These are phyloP conservation scores for Alternaria triticina DNA, from an alignment of 2,329 filamentous ascomycete genomes.

Conservation along the genomic window DNA sequence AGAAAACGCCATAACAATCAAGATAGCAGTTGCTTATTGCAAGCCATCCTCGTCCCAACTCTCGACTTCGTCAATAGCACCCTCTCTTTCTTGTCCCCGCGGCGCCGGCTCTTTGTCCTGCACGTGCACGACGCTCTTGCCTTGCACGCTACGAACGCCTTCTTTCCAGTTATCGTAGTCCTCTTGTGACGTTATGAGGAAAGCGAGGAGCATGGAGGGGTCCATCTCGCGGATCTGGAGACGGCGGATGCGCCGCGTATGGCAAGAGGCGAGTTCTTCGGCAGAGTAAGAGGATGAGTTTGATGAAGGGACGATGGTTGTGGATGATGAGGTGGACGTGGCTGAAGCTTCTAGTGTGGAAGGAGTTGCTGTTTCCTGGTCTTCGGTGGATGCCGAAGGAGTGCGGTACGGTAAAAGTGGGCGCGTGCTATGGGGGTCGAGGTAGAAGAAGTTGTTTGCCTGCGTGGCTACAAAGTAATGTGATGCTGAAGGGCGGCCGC, in stretches of 20 bases:
- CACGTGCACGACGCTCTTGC: constrained; percentile 84
- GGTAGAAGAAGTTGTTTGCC: constrained; percentile 85
- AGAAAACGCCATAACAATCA: constrained; percentile 2
- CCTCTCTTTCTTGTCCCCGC: constrained; percentile 64
- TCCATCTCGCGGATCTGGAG: constrained; percentile 93
- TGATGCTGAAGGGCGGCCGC: constrained; percentile 89
- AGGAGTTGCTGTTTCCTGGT: neutral
- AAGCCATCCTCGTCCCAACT: constrained; percentile 69
- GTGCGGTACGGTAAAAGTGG: constrained; percentile 69
- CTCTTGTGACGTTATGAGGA: constrained; percentile 79
- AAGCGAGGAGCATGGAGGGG: constrained; percentile 95
- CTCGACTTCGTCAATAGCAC: constrained; percentile 88
- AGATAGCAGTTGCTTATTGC: constrained; percentile 5
- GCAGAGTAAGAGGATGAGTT: constrained; percentile 62
- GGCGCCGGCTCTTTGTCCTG: constrained; percentile 70
- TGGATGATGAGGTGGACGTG: constrained; percentile 22
- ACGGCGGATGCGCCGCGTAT: constrained; percentile 82
- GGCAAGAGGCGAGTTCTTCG: constrained; percentile 81
- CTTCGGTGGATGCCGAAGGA: constrained; percentile 1
- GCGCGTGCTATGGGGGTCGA: constrained; percentile 90
- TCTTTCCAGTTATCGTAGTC: constrained; percentile 87
- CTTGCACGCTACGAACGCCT: constrained; percentile 72
- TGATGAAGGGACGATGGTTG: constrained; percentile 28
- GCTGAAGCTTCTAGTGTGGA: constrained; percentile 16
- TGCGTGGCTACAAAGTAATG: constrained; percentile 77